Base-by-base conservation (phyloP, 257 asterid species). In the Fraxinus excelsior region DNA sequence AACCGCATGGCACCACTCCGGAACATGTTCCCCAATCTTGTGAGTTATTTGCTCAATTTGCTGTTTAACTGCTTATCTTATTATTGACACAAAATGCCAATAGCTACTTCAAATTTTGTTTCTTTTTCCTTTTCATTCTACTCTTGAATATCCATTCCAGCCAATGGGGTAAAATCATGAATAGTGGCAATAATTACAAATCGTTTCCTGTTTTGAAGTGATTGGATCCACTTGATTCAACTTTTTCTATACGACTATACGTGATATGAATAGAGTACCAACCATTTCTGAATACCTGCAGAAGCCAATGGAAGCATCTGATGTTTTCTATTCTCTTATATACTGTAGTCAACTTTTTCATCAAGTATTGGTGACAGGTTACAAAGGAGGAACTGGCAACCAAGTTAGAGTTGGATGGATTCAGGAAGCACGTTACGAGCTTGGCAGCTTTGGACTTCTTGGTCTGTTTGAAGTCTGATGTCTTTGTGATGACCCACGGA, bases 11-110 rank as follows among this genome's bases (percentile, higher is more conserved):
- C 98, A 62, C 97, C 99, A 0, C 92, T 96, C 14, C 90, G 98
- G 89, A 93, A 93, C 89, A 91, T 96, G 98, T 96, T 96, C 85
- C 99, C 99, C n/a, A 96, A 96, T 88, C 96, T 90, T 70, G 99
- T 96, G 79, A 88, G 97, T 66, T 72, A 49, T 26, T 77, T 32
- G 62, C 80, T 29, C 74, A 51, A 42, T 53, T 67, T 70, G 32
- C 78, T 34, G 3, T 76, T 74, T 73, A 34, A 13, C 18, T 44
- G 53, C 53, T 44, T 13, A 44, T 44, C 40, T 16, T 21, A 34
- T 58, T 12, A 12, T 25, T 13, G 28, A 16, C 21, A 42, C 64
- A 2, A 32, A 40, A 5, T 34, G 53, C 79, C 67, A 64, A 26
- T 66, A 66, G 49, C 49, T 28, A 75, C 46, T 19, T n/a, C 9